Evolutionary conservation across 2,329 filamentous ascomycete genomes (phyloP).

Genomic region (Fusarium penzigii): DNA sequence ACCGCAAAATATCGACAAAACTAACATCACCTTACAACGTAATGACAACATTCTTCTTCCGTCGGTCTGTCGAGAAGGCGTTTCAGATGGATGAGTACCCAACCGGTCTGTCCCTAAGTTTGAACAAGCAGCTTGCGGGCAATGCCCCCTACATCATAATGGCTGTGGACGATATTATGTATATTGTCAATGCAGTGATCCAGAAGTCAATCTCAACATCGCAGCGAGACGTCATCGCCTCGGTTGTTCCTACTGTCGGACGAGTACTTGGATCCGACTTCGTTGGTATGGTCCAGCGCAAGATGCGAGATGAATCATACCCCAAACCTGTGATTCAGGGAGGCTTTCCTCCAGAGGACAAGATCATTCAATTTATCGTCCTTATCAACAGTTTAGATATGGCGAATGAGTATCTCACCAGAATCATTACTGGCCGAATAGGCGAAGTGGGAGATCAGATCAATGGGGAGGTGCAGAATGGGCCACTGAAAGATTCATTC

Average conservation of each 20-base stretch:
- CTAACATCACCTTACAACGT: conserved; percentile 81
- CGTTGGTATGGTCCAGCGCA: conserved; percentile 93
- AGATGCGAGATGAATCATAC: conserved; percentile 96
- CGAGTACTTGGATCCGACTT: conserved; percentile 87
- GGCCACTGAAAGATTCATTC: conserved; percentile 65
- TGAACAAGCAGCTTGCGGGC: conserved; percentile 68
- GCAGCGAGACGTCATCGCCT: conserved; percentile 75
- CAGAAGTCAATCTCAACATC: conserved; percentile 85
- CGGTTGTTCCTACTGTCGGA: conserved; percentile 75
- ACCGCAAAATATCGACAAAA: conserved; percentile 73
- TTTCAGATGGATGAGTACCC: conserved; percentile 95
- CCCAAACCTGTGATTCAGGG: conserved; percentile 78
- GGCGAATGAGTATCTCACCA: conserved; percentile 83
- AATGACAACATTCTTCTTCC: conserved; percentile 96
- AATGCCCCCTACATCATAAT: conserved; percentile 91
- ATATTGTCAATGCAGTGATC: conserved; percentile 91
- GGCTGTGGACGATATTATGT: conserved; percentile 98
- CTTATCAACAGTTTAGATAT: conserved; percentile 96
- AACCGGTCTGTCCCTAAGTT: conserved; percentile 73
- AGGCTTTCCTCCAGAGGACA: conserved; percentile 82
- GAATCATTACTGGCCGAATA: conserved; percentile 76
- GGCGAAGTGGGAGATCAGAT: conserved; percentile 41
- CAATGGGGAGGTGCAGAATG: conserved; percentile 39
- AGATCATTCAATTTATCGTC: conserved; percentile 85
- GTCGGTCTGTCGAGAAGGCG: conserved; percentile 92